Evolutionary conservation across 1,139 yeast species (phyloP), one percentile per base, ranked within the genome.

Genomic region (Blastobotrys arbuscula): DNA sequence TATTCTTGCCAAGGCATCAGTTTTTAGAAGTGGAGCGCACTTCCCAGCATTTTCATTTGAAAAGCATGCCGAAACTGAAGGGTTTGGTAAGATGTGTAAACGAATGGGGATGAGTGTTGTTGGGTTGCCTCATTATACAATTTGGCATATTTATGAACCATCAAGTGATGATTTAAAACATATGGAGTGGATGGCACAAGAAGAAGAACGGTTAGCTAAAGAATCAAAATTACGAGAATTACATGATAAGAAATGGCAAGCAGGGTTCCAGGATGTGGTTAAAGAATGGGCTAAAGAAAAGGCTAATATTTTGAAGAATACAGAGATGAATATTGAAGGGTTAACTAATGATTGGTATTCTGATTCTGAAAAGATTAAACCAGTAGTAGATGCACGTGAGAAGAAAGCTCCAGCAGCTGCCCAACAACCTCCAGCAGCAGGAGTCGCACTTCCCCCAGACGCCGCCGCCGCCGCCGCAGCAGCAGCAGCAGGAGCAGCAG

Each of bases 131-230:
- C 95, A 87, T 68, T 87, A 88, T 63, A 92, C 86, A 39, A 83
- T 87, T 54, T 87, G 96, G 96, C 96, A 87, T 65, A 83, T 87
- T 53, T 87, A 86, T 66, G 96, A 87, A 66, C 95, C 96, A 19
- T 82, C 90, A 7, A 75, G 82, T 2, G 95, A 85, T 60, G 95
- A 86, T 70, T 73, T 85, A 68, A 84, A 86, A 68, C 95, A 88
- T 64, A 88, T 88, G 96, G 95, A 85, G 64, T 87, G 95, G 95
- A 85, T 88, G 95, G 96, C 95, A 0, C 79, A 85, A 60, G 96
- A 88, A 66, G 96, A 88, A 65, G 81, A 80, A 50, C 78, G 94
- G 55, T 81, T 78, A 59, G 72, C 77, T 54, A 84, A 79, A 63
- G 88, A 84, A 60, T 79, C 78, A 44, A 77, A 79, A 63, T 72